Conservation (phyloP, 352 stramenopile species). For the Pseudoperonospora humuli region DNA sequence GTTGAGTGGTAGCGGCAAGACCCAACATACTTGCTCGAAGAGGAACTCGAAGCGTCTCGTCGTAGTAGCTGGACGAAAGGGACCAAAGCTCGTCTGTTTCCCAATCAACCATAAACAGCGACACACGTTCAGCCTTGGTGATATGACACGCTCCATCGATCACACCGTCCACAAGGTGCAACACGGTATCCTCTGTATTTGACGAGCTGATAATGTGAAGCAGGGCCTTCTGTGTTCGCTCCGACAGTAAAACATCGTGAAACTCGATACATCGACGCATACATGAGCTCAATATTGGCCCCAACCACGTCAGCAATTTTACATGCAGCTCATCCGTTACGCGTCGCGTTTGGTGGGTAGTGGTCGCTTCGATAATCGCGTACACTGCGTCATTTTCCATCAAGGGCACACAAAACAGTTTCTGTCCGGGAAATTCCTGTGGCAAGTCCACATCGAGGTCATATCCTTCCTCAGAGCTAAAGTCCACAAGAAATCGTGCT, state of each 20-base stretch:
- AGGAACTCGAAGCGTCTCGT: constrained; percentile 57
- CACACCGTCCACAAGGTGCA: constrained; percentile 79
- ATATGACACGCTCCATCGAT: constrained; percentile 77
- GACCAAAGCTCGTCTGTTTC: constrained; percentile 78
- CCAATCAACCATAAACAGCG: constrained; percentile 82
- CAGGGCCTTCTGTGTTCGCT: constrained; percentile 77
- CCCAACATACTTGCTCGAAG: constrained; percentile 55
- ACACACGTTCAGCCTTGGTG: constrained; percentile 66
- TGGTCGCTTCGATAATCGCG: constrained; percentile 65
- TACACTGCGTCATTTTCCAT: constrained; percentile 72
- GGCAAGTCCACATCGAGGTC: constrained; percentile 61
- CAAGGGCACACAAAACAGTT: constrained; percentile 63
- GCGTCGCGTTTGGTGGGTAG: constrained; percentile 22
- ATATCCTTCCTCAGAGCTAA: constrained; percentile 38
- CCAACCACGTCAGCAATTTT: constrained; percentile 71
- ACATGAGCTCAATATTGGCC: constrained; percentile 70
- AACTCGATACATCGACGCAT: constrained; percentile 85
- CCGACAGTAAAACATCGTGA: constrained; percentile 72
- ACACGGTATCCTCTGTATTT: constrained; percentile 72
- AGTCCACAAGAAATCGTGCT: constrained; percentile 33
- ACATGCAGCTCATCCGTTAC: constrained; percentile 61
- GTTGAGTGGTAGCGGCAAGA: constrained; percentile 42
- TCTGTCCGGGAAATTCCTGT: constrained; percentile 50
- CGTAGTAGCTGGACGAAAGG: constrained; percentile 64
- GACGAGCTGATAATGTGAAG: constrained; percentile 83